Base-by-base conservation (phyloP, 1,284 basidiomycete species). In the Sutorius eximius region DNA sequence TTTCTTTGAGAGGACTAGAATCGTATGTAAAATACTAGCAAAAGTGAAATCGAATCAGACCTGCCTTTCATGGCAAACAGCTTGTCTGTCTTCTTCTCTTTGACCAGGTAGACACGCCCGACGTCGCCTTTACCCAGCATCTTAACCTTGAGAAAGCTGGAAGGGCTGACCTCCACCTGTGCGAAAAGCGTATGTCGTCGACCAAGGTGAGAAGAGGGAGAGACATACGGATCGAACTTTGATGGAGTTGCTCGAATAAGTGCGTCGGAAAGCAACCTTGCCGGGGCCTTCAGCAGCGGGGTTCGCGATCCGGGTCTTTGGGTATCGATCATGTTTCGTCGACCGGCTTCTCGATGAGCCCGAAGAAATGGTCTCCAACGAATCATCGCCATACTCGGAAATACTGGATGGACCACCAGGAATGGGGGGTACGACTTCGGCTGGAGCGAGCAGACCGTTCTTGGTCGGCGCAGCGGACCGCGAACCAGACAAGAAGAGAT, bases 231-330 rank as follows among this genome's bases (percentile, higher is more conserved):
- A 82, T 71, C 87, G 82, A 64, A 96, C 88, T 78, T 98, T 98
- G 78, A 99, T 98, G 41, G 94, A 97, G 74, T 97, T 97, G 70
- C 92, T 95, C 45, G 92, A 95, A 73, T 99, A 99, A 43, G 96
- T 98, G 65, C 96, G 77, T 59, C 93, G 82, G 75, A 98, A 98
- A 32, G 90, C 84, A 55, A 82, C 73, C 73, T 87, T 84, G 56
- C 83, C 80, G 34, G 83, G 81, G 8, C 77, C 77, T 13, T 81
- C 79, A 30, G 67, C 60, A 20, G 65, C 64, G 13, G 73, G 74
- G 59, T 75, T 80, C 47, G 75, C 73, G 53, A 79, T 75, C 59
- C 74, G 75, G 49, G 71, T 73, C 64, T 75, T 81, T 52, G 73
- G 55, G 30, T 71, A 70, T 57, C 71, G 68, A 2, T 69, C 71